Evolutionary conservation across 257 asterid genomes (phyloP), one percentile per base, ranked within the genome.

Genomic region (Penstemon barbatus): DNA sequence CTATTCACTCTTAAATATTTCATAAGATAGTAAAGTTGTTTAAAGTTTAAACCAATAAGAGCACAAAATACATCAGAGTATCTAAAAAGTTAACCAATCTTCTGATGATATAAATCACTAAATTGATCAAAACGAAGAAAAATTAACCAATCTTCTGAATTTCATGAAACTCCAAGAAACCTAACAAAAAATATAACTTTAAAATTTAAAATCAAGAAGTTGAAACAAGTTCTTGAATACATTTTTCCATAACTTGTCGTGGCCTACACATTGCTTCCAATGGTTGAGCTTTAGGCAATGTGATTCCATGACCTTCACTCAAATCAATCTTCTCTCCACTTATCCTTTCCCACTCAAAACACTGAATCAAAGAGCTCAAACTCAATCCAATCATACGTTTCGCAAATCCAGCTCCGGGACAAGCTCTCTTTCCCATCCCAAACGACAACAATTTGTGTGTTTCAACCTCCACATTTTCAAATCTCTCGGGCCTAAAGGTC

Each of bases 341-440:
- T 3, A 8, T 48, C 38, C 80, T 70, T 52, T 65, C 57, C 80
- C 80, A 75, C 6, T 75, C 70, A 38, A 75, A 75, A 42, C 80
- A 70, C 48, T 75, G 76, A 9, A 75, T 52, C 15, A 75, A 40
- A 11, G 80, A 70, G 0, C 65, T 68, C 57, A 75, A 40, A 4
- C 49, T 60, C 51, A 75, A 58, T 4, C 76, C 80, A 11, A 75
- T 68, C 5, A 59, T 60, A 50, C 63, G 68, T 8, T 70, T 72
- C 3, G 76, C 76, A 18, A 75, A 54, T 9, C 65, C 70, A 1
- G 65, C n/a, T 5, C 80, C 80, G 0, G 80, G 76, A 36, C 79
- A 75, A 1, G 74, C 66, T 9, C 79, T 69, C 57, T 57, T 63
- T n/a, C 79, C 79, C 74, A 66, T 75, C 5, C 80, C 80, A 57